A percentile compares a stretch with the other conserved stretches of the same genome.
Evolutionary conservation across 164 flowering plant species (phyloP).

Genomic region (Aristolochia californica): DNA sequence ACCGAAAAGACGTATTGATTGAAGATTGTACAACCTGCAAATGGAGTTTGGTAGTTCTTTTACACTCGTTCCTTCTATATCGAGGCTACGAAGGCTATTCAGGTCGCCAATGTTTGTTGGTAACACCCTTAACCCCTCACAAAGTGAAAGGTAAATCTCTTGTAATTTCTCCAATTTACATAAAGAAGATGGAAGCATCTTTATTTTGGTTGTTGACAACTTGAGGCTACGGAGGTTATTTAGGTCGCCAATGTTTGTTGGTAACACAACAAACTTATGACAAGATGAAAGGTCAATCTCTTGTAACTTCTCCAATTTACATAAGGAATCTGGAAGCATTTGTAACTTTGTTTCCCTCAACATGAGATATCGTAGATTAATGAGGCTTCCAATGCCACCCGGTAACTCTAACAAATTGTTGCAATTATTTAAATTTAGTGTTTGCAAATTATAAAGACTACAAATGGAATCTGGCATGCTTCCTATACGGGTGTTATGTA

Average conservation of each 20-base stretch:
- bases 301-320: slow-evolving; percentile 2
- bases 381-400: too few species aligned
- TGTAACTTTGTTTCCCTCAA: background rate
- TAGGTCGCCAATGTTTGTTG: slow-evolving; percentile 5
- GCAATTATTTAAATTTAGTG: too few species aligned
- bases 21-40: too few species aligned
- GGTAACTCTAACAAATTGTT: too few species aligned
- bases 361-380: too few species aligned
- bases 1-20: too few species aligned
- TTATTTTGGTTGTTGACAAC: background rate
- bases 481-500: background rate
- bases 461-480: background rate
- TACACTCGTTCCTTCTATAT: too few species aligned
- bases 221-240: slow-evolving; percentile 2
- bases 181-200: background rate
- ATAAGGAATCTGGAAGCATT: background rate
- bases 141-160: background rate
- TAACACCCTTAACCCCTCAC: too few species aligned
- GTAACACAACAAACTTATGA: background rate
- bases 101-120: too few species aligned
- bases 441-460: background rate
- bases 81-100: too few species aligned
- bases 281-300: background rate
- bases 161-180: slow-evolving; percentile 2
- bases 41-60: too few species aligned